A percentile compares a stretch with the other conserved stretches of the same genome.
These are phyloP conservation scores for Cryptococcus sp. DNA, from an alignment of 1,284 basidiomycete species.

Conservation along the genomic window DNA sequence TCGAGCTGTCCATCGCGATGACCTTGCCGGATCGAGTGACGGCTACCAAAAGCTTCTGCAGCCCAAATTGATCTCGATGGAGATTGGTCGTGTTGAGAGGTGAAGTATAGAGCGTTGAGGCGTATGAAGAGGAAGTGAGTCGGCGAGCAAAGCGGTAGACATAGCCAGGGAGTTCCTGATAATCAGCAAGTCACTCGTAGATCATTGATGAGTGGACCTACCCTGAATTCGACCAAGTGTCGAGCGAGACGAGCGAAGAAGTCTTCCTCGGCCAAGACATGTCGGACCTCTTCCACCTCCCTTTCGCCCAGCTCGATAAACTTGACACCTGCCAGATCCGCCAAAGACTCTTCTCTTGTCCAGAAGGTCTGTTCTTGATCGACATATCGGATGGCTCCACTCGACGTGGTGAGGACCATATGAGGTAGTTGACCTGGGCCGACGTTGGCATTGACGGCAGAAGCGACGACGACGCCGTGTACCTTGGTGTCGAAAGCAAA, in stretches of 20 bases:
- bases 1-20: constrained; percentile 74
- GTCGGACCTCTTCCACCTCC: constrained; percentile 50
- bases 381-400: constrained; percentile 74
- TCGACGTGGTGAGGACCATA: constrained; percentile 61
- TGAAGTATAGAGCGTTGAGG: constrained; percentile 47
- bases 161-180: constrained; percentile 67
- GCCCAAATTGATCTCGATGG: constrained; percentile 74
- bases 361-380: constrained; percentile 55
- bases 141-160: constrained; percentile 61
- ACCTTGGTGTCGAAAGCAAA: constrained; percentile 66
- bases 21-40: constrained; percentile 70
- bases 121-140: constrained; percentile 67
- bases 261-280: constrained; percentile 52
- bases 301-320: constrained; percentile 75
- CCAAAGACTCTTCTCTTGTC: constrained; percentile 76
- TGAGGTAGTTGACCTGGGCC: constrained; percentile 16
- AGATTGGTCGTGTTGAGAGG: constrained; percentile 46
- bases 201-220: constrained; percentile 30
- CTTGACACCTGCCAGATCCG: constrained; percentile 59
- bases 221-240: constrained; percentile 62
- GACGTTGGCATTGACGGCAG: constrained; percentile 16
- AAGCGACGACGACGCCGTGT: constrained; percentile 65
- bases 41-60: constrained; percentile 73
- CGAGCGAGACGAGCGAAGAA: constrained; percentile 57
- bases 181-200: constrained; percentile 1